Base-by-base conservation (phyloP, 164 flowering plant genomes). In the Aristolochia fimbriata region DNA sequence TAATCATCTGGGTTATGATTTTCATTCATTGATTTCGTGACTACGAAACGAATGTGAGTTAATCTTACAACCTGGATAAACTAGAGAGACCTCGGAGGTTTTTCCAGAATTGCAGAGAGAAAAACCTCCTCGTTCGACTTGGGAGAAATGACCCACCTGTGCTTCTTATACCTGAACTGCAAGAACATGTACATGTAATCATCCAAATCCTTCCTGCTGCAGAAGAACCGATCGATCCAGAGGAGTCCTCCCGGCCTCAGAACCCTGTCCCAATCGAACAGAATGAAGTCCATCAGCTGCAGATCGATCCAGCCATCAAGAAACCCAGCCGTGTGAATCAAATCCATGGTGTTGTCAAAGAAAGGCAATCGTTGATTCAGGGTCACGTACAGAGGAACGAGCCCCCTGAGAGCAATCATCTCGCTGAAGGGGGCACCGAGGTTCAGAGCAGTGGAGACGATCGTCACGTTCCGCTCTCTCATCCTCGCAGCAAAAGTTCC, bases 371-470 rank as follows among this genome's bases (percentile, higher is more conserved):
- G 68, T 61, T 90, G 98, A 55, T 87, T 89, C 72, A 86, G 52
- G 6, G 96, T 87, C 14, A 71, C 62, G 51, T 89, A 84, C 25
- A 93, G 66, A 62, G 97, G 97, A 63, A 93, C 55, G 69, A 93
- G 59, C 15, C 98, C 98, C 71, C 97, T 78, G 16, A 89, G 83
- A 5, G 98, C 91, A 59, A 93, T 89, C 76, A 74, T 83, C 69
- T 93, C 97, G 67, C 55, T 89, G 71, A 87, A 93, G 10, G 98
- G 98, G 4, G 97, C 97, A 13, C 96, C 96, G n/a, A 87, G 79
- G 66, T 93, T 93, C 0, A 89, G 62, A 50, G 97, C 91, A 19
- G 96, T 87, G 7, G 96, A 68, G 60, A 87, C 67, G 51, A 93
- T 74, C 20, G 94, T 84, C 16, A 89, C 87, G 68, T 87, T 84